Evolutionary conservation across 169 alveolate species (phyloP), one percentile per base, ranked within the genome.

Genomic region (Eimeria falciformis): DNA sequence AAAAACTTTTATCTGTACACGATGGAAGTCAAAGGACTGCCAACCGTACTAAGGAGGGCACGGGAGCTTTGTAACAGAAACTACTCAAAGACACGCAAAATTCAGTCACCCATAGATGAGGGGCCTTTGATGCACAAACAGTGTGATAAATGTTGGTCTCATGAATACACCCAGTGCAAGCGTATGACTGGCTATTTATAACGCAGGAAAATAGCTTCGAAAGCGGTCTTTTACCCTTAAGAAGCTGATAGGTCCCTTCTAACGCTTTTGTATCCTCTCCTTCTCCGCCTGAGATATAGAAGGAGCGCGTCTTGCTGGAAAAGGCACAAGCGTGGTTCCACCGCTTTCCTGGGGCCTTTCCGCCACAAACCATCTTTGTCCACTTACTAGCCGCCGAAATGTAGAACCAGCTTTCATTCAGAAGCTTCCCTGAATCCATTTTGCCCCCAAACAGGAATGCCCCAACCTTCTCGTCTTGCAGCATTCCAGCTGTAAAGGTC

Each of bases 321-420:
- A 46, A 40, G 40, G 86, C 86, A 5, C 68, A 62, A 23, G 86
- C 86, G 29, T 77, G 86, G 56, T 43, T 18, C 68, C 86, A 77
- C 5, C 86, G 62, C 11, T 3, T 17, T 1, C 29, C 27, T 1
- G 86, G 86, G 12, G 53, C n/a, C 65, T 46, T 21, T 29, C 40
- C 68, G 12, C 56, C 45, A 17, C 86, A 18, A 43, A n/a, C 25
- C 0, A 77, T 7, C 66, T 77, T 40, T 18, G 40, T 46, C 86
- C 86, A 77, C 46, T 40, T 45, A 29, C 86, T 50, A 21, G 6
- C 14, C 6, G 68, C 43, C 66, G 21, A 4, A 55, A n/a, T 77
- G 86, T 46, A 77, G 46, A 77, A 77, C 18, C 53, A 77, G 25
- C 62, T 18, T 18, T 77, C 86, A 47, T 47, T 47, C 11, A 77